Conservation (phyloP, 2,329 filamentous ascomycete genomes). For the Arthrocladium fulminans region DNA sequence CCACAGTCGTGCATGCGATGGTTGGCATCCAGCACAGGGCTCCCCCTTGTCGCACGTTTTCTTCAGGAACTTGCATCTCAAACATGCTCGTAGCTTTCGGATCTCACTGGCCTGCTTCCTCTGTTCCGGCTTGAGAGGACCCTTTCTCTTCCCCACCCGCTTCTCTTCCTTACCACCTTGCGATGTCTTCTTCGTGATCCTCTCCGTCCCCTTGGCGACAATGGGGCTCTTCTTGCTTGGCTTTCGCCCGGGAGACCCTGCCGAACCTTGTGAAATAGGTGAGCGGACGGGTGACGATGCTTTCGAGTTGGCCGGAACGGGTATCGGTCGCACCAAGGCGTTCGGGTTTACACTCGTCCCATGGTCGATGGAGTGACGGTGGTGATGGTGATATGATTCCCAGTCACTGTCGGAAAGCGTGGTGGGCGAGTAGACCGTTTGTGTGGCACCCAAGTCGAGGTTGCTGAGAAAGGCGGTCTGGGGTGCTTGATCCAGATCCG, state of each 20-base stretch:
- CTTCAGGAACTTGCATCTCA: constrained; percentile 97
- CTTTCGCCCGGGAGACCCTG: constrained; percentile 57
- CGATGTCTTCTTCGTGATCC: constrained; percentile 67
- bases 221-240: constrained; percentile 63
- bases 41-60: constrained; percentile 98
- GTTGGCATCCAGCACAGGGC: constrained; percentile 89
- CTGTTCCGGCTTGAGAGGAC: constrained; percentile 84
- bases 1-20: constrained; percentile 90
- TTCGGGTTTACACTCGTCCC: constrained; percentile 55
- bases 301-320: constrained; percentile 41
- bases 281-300: constrained; percentile 50
- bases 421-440: constrained; percentile 71
- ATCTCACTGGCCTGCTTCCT: constrained; percentile 95
- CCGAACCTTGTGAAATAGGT: constrained; percentile 55
- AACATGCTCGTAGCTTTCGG: constrained; percentile 82
- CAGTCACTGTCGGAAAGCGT: constrained; percentile 66
- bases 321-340: constrained; percentile 57
- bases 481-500: constrained; percentile 54
- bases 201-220: constrained; percentile 70
- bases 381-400: constrained; percentile 35
- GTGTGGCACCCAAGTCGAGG: constrained; percentile 70
- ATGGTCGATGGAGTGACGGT: constrained; percentile 33
- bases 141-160: constrained; percentile 82
- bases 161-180: constrained; percentile 77
- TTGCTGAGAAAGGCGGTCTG: constrained; percentile 61